These are phyloP conservation scores for Leptomonas seymouri DNA, from an alignment of 208 protist genomes.

Conservation along the genomic window DNA sequence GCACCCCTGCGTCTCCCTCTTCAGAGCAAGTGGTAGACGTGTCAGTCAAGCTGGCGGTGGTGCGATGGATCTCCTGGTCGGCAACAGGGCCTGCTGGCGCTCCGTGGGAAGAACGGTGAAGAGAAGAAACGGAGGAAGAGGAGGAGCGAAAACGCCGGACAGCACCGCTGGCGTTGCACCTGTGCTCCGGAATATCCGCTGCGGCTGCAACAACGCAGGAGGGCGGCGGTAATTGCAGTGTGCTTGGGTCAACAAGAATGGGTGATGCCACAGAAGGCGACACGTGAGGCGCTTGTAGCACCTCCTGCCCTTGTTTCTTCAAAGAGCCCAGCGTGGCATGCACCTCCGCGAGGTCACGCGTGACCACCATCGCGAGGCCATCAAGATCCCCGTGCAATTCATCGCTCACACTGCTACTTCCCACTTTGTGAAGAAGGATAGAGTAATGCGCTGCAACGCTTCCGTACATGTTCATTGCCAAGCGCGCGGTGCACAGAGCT, in stretches of 20 bases:
- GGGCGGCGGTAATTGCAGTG: background rate
- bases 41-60: background rate
- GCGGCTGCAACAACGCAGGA: background rate
- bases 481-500: background rate
- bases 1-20: background rate
- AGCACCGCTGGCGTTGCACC: background rate
- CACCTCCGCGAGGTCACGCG: constrained; percentile 28
- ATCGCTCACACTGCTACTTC: background rate
- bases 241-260: background rate
- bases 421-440: background rate
- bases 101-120: background rate
- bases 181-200: background rate
- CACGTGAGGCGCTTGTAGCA: background rate
- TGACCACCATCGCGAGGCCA: constrained; percentile 6
- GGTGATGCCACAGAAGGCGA: background rate
- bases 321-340: background rate
- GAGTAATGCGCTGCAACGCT: constrained; percentile 9
- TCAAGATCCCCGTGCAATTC: background rate
- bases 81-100: background rate
- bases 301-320: background rate
- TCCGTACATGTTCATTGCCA: constrained; percentile 23
- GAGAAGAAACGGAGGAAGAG: background rate
- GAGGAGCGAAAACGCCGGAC: background rate
- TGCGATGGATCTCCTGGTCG: background rate
- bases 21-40: background rate